Evolutionary conservation across 176 grass and related monocot genomes (phyloP).

Genomic region (Lolium multiflorum): DNA sequence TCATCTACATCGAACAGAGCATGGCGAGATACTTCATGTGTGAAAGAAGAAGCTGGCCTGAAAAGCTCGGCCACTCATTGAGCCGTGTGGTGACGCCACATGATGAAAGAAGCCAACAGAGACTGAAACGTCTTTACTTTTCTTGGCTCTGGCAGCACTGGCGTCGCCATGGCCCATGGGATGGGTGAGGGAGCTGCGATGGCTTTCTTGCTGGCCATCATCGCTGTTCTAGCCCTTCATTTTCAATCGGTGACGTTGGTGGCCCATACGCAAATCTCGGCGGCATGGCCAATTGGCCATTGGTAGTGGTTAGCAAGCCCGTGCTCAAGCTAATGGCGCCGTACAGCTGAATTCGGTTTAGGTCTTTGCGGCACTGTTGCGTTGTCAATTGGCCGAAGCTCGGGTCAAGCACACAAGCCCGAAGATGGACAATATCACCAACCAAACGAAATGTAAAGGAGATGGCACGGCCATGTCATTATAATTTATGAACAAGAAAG

Average conservation of each 20-base stretch:
- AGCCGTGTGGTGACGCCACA: neutral
- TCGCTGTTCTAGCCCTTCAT: neutral
- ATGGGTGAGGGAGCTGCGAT: neutral
- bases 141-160: neutral
- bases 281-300: neutral
- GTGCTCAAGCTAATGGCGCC: neutral
- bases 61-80: neutral
- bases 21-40: neutral
- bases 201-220: neutral
- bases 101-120: conserved; percentile 33
- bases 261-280: neutral
- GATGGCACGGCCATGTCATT: neutral
- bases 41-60: conserved; percentile 10
- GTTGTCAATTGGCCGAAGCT: neutral
- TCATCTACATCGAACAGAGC: neutral
- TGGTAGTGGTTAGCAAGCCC: neutral
- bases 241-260: neutral
- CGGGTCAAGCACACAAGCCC: neutral
- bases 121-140: conserved; percentile 28
- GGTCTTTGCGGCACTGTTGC: neutral
- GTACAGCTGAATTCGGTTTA: too few species aligned
- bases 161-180: neutral
- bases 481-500: neutral
- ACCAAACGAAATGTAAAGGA: neutral
- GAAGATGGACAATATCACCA: neutral